A percentile compares a stretch with the other conserved stretches of the same genome.
Evolutionary conservation across 139 green algal genomes (phyloP).

Genomic region (Auxenochlorella pyrenoidosa): DNA sequence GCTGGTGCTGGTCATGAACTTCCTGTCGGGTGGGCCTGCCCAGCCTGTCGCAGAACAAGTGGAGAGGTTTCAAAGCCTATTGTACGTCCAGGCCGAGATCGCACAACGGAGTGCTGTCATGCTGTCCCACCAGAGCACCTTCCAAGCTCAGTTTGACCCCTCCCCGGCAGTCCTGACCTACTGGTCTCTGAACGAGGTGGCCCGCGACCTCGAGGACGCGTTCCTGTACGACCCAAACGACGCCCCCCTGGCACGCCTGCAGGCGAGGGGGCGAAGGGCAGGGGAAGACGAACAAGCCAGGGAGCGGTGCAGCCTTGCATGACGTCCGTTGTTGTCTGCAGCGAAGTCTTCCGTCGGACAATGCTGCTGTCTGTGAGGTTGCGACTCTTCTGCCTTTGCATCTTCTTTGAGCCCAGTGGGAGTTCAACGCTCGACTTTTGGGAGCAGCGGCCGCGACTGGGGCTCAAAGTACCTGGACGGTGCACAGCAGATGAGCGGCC

Average conservation of each 20-base stretch:
- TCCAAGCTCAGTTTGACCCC: no score
- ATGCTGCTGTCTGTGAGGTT: neutral
- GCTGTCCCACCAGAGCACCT: no score
- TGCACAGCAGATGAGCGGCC: no score
- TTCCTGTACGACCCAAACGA: constrained; percentile 63
- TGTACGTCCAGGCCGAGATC: no score
- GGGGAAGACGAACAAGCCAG: no score
- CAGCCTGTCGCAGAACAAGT: neutral
- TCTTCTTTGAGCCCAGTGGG: neutral
- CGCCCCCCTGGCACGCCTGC: constrained; percentile 47
- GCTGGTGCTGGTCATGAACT: constrained; percentile 42
- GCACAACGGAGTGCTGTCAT: neutral
- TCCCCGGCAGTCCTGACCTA: constrained; percentile 48
- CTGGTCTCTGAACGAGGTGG: constrained; percentile 60
- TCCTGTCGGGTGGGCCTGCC: constrained; percentile 20
- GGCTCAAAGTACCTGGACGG: no score
- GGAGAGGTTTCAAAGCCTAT: no score
- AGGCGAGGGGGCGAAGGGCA: neutral
- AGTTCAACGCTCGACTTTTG: neutral
- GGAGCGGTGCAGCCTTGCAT: no score
- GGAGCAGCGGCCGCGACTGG: no score
- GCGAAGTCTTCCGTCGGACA: neutral
- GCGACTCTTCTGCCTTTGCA: neutral
- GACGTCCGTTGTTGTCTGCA: neutral
- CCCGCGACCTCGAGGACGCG: constrained; percentile 57